Conservation (phyloP, 768 basidiomycete genomes). For the Tulasnella sp. region DNA sequence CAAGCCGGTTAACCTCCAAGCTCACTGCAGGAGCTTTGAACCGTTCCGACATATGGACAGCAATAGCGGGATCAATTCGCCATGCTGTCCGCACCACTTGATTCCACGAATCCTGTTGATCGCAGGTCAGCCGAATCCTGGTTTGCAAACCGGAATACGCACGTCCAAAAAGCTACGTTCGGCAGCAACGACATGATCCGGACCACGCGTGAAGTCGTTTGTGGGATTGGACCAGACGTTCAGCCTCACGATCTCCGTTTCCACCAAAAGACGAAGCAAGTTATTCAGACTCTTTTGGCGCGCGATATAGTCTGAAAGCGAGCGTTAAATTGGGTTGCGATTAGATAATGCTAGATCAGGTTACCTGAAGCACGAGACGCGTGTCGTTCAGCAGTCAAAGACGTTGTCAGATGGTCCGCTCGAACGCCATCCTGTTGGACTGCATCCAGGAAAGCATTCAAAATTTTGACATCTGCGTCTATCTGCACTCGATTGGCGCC, state of each 20-base stretch:
- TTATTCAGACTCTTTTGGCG: slow-evolving; percentile 65
- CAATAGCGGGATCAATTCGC: slow-evolving; percentile 78
- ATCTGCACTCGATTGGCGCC: slow-evolving; percentile 92
- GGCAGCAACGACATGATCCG: slow-evolving; percentile 52
- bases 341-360: slow-evolving; percentile 8
- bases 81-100: slow-evolving; percentile 68
- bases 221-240: slow-evolving; percentile 87
- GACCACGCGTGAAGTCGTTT: slow-evolving; percentile 67
- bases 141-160: slow-evolving; percentile 32
- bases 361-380: slow-evolving; percentile 5
- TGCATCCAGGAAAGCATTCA: slow-evolving; percentile 77
- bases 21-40: slow-evolving; percentile 67
- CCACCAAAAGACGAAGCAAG: slow-evolving; percentile 77
- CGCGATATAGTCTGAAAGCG: slow-evolving; percentile 50
- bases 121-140: slow-evolving; percentile 26
- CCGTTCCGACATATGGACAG: slow-evolving; percentile 79
- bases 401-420: slow-evolving; percentile 41
- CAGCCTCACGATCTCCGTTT: slow-evolving; percentile 84
- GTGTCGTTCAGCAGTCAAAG: slow-evolving; percentile 39
- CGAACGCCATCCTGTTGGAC: slow-evolving; percentile 70
- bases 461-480: slow-evolving; percentile 78
- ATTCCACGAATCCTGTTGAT: slow-evolving; percentile 58
- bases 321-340: slow-evolving; percentile 28
- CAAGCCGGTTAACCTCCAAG: slow-evolving; percentile 69
- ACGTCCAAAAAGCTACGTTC: slow-evolving; percentile 65